phyloP scores from a whole-genome alignment of 2,329 filamentous ascomycete species.

The Colletotrichum lentis region DNA sequence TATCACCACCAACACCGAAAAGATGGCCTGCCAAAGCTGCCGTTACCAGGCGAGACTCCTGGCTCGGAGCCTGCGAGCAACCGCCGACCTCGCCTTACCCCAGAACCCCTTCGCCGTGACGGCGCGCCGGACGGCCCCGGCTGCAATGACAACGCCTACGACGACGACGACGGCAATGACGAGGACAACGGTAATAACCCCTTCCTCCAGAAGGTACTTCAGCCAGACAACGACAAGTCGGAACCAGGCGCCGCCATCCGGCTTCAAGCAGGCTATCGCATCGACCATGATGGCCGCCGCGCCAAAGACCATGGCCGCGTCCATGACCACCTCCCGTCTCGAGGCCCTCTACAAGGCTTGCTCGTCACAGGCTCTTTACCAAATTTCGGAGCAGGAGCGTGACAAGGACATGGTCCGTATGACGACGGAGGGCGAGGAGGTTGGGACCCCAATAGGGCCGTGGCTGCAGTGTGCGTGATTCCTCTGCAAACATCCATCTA shows the following conservation, averaged over 20 bases:
- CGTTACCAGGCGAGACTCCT: slow-evolving; percentile 54
- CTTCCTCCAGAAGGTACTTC: slow-evolving; percentile 46
- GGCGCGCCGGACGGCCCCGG: slow-evolving; percentile 2
- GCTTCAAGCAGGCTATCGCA: slow-evolving; percentile 30
- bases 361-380: slow-evolving; percentile 76
- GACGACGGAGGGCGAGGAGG: slow-evolving; percentile 80
- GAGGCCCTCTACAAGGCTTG: slow-evolving; percentile 82
- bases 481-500: not conserved
- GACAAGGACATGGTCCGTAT: slow-evolving; percentile 73
- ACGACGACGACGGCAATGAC: not conserved
- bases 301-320: slow-evolving; percentile 35
- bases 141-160: slow-evolving; percentile 14
- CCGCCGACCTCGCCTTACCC: slow-evolving; percentile 31
- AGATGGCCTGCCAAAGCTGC: slow-evolving; percentile 62
- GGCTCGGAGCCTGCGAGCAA: slow-evolving; percentile 43
- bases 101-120: slow-evolving; percentile 15
- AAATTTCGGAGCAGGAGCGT: slow-evolving; percentile 72
- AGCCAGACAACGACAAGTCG: slow-evolving; percentile 47
- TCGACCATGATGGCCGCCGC: slow-evolving; percentile 32
- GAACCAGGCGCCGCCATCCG: not conserved
- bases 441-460: slow-evolving; percentile 76
- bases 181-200: slow-evolving; percentile 2
- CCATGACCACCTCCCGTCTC: slow-evolving; percentile 32
- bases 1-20: slow-evolving; percentile 23
- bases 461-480: slow-evolving; percentile 80